Evolutionary conservation across 208 protist genomes (phyloP).

Genomic region (Trypanosoma theileri): DNA sequence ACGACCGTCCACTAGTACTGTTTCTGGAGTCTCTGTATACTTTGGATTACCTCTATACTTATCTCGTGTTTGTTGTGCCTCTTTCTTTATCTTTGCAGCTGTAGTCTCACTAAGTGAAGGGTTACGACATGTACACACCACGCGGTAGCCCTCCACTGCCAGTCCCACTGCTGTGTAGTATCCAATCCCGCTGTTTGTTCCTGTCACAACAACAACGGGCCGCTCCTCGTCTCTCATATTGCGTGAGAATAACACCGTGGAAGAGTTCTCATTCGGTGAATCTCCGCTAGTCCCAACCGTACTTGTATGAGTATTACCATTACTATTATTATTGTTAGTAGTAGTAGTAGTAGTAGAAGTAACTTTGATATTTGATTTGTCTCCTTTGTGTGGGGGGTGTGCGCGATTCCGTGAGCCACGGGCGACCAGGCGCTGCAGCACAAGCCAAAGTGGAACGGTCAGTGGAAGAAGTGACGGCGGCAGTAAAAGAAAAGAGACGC

Average conservation of each 20-base stretch:
- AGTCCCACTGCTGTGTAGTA: conserved; percentile 79
- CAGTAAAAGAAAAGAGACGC: conserved; percentile 29
- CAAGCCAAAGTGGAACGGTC: conserved; percentile 41
- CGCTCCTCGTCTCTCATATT: conserved; percentile 54
- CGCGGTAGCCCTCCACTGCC: conserved; percentile 71
- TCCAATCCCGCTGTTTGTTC: conserved; percentile 90
- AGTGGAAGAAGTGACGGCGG: conserved; percentile 21
- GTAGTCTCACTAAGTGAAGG: conserved; percentile 50
- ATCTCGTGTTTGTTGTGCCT: conserved; percentile 37
- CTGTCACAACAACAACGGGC: conserved; percentile 86
- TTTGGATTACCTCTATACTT: conserved; percentile 18
- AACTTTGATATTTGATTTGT: neutral
- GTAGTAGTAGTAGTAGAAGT: conserved; percentile 3
- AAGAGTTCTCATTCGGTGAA: too few relatives aligned
- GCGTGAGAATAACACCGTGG: conserved; percentile 42
- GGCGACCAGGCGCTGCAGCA: conserved; percentile 48
- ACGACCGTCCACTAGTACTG: conserved; percentile 52
- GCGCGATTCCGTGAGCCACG: conserved; percentile 47
- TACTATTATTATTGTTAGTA: conserved; percentile 21
- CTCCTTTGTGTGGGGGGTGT: conserved; percentile 25
- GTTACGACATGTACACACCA: conserved; percentile 80
- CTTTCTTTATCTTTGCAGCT: conserved; percentile 39
- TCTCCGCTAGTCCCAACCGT: neutral
- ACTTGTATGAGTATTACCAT: conserved; percentile 3
- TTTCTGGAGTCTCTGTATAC: conserved; percentile 44